Base-by-base conservation (phyloP, 805 yeast species). In the Tetrapisispora taiwanensis region DNA sequence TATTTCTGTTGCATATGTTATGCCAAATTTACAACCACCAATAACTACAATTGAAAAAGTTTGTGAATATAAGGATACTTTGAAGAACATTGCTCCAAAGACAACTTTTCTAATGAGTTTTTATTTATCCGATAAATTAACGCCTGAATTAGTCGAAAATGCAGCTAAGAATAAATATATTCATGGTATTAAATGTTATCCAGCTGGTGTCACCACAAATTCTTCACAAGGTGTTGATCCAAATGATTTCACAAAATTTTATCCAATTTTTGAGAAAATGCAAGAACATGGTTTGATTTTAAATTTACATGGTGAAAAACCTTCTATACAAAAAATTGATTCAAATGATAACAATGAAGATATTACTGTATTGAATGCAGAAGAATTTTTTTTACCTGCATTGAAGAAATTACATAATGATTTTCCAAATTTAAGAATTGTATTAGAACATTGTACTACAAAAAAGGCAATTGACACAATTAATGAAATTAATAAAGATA, bases 201-300 rank as follows among this genome's bases (percentile, higher is more conserved):
- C 99, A 35, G 97, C 97, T 1, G 99, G 99, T 37, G 99, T 92
- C 28, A 92, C 99, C n/a, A 92, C 99, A 33, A 92, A 92, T 68
- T 87, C 96, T 9, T 65, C 75, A 40, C 84, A 81, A 3, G 98
- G 98, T 41, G 96, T 92, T 20, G 92, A 84, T 62, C 94, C 94
- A 20, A 86, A 88, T 55, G 95, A 90, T 57, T 92, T 92, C 65
- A 75, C 82, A 39, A 79, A 74, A 6, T 92, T 89, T 56, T 92
- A 88, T 62, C 95, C 96, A 4, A 73, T 92, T 9, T 92, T 92
- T 60, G 73, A 83, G 57, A 95, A 86, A 13, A 81, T 92, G 90
- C 82, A 90, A 65, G 73, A 77, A 50, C 75, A 84, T 49, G 74
- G 75, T 41, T 65, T 92, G 60, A 82, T 92, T 9, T 73, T 92